Base-by-base conservation (phyloP, 2,329 filamentous ascomycete genomes). In the Alternaria arborescens region DNA sequence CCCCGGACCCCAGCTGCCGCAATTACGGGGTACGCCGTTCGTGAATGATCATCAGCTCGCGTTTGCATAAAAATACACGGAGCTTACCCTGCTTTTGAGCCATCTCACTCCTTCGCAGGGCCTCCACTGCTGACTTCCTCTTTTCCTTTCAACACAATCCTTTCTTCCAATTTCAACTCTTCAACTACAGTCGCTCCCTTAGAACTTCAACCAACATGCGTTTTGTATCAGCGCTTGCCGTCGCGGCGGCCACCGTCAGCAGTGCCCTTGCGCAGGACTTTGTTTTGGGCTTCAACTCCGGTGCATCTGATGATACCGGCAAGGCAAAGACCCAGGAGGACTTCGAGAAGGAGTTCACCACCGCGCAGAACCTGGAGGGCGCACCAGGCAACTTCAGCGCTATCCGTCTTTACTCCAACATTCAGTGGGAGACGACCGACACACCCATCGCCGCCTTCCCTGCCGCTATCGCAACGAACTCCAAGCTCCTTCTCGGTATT, bases 371-470 rank as follows among this genome's bases (percentile, higher is more conserved):
- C 53, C 86, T 93, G 8, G 80, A 83, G 32, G 88, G 88, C 52
- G 87, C 89, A 40, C 80, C 89, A 38, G 80, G 83, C 22, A 87
- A 86, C 52, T 92, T 91, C 82, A 89, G 81, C 71, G 88, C 86
- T 60, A 89, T 88, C 50, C 87, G 90, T 62, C 83, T 92, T 28
- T 93, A 90, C 81, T 92, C 90, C 70, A 92, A 87, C 84, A 83
- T 90, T 52, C 90, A 93, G 84, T 85, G 79, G 30, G 87, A 86
- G 65, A 89, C 89, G 5, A 78, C 85, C 62, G 87, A 84, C 78
- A 83, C 84, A 18, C 87, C 88, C 68, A 93, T 90, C 73, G 82
- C 85, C 43, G 77, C 77, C 7, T 74, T 79, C 61, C 67, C 73
- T 2, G 76, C 77, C 30, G 77, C 77, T 18, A 67, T 78, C 47